Conservation (phyloP, 331 rosid species). For the Erythrophleum ivorense region DNA sequence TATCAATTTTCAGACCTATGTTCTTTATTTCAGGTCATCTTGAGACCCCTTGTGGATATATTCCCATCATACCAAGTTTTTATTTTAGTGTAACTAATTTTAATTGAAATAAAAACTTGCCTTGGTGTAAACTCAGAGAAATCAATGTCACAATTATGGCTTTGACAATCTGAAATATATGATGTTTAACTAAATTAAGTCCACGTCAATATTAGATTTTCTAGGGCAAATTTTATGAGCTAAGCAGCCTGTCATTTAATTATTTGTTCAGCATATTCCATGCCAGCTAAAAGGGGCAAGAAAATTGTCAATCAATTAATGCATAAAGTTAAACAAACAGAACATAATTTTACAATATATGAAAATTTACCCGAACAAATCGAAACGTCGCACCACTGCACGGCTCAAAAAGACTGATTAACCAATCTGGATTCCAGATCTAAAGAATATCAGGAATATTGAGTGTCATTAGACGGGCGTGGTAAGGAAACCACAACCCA, state of each 20-base stretch:
- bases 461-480: background rate
- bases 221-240: background rate
- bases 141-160: background rate
- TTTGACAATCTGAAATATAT: background rate
- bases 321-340: background rate
- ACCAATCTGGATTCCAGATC: slow-evolving; percentile 6
- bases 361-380: slow-evolving; percentile 32
- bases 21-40: background rate
- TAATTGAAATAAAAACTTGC: background rate
- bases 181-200: background rate
- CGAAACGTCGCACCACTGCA: background rate
- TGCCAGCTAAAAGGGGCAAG: background rate
- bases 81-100: background rate
- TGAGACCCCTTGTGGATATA: background rate
- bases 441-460: background rate
- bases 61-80: background rate
- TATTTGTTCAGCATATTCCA: background rate
- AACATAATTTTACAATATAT: background rate
- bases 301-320: background rate
- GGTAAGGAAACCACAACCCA: background rate
- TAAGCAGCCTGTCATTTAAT: background rate
- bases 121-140: background rate
- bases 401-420: background rate
- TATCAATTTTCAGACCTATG: background rate
- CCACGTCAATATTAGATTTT: background rate